Evolutionary conservation across 139 green algal genomes (phyloP), one percentile per base, ranked within the genome.

Genomic region (Nannochloris sp.): DNA sequence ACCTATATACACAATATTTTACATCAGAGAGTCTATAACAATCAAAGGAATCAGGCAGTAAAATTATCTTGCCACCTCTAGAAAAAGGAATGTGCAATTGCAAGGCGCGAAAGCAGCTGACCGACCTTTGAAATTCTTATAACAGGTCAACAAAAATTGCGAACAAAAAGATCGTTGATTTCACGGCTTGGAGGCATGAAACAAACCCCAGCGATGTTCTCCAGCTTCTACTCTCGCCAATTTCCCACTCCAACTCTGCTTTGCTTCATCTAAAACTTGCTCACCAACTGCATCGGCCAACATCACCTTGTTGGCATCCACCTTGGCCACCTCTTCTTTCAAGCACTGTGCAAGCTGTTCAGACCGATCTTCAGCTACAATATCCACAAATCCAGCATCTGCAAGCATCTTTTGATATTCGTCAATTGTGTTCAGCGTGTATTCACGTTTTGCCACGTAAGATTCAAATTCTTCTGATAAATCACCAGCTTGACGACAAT

Each of bases 121-220:
- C n/a, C n/a, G n/a, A n/a, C n/a, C n/a, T n/a, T n/a, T n/a, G n/a
- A n/a, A n/a, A n/a, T n/a, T n/a, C n/a, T n/a, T n/a, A n/a, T n/a
- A n/a, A n/a, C n/a, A n/a, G n/a, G n/a, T n/a, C n/a, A n/a, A n/a
- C n/a, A 31, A 36, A 35, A 6, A 24, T 15, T 25, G n/a, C 6
- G 47, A 33, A 57, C 14, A 27, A 57, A 57, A 62, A 64, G 63
- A 62, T 70, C 36, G 3, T 59, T 56, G 5, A 64, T 59, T 14
- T 51, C 47, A 14, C 36, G 60, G 60, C 64, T 62, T 72, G 30
- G 53, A 35, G 14, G 61, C 70, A 4, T 42, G 32, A 38, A 93
- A 88, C 12, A 85, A 39, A 0, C 81, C 86, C 85, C 86, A 93
- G 1, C 70, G 60, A 63, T 92, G 81, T 73, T 92, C 73, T 6